phyloP scores from a whole-genome alignment of 495 filamentous ascomycete species.

The Aspergillus nanangensis region DNA sequence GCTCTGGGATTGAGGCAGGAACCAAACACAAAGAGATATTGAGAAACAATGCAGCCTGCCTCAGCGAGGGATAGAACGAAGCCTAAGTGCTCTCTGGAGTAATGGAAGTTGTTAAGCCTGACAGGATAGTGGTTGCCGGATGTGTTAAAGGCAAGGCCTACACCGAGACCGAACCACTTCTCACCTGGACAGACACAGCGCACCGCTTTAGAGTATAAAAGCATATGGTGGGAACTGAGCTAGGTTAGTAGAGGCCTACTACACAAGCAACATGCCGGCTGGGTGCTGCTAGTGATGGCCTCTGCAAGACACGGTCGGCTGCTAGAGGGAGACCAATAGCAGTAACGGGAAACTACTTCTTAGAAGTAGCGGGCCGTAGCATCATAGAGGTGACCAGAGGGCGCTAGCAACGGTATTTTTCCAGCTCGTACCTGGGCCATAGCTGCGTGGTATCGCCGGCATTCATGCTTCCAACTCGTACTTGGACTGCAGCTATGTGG shows the following conservation, averaged over 20 bases:
- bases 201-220: background rate
- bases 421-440: background rate
- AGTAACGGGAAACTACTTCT: background rate
- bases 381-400: background rate
- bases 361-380: background rate
- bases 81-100: conserved; percentile 1
- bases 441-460: background rate
- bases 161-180: conserved; percentile 3
- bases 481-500: background rate
- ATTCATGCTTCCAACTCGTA: background rate
- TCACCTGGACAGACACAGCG: conserved; percentile 3
- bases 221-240: conserved; percentile 4
- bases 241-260: conserved; percentile 6
- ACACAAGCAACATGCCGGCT: conserved; percentile 2
- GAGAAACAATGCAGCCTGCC: too few relatives aligned
- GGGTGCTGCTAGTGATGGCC: background rate
- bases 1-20: conserved; percentile 5
- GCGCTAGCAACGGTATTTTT: background rate
- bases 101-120: conserved; percentile 6
- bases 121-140: conserved; percentile 1
- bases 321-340: conserved; percentile 1
- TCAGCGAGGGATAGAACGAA: conserved; percentile 1
- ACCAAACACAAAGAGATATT: too few relatives aligned
- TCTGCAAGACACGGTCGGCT: conserved; percentile 5
- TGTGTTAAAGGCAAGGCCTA: conserved; percentile 8